Conservation (phyloP, 805 yeast genomes). For the Metschnikowia cerradonensis region DNA sequence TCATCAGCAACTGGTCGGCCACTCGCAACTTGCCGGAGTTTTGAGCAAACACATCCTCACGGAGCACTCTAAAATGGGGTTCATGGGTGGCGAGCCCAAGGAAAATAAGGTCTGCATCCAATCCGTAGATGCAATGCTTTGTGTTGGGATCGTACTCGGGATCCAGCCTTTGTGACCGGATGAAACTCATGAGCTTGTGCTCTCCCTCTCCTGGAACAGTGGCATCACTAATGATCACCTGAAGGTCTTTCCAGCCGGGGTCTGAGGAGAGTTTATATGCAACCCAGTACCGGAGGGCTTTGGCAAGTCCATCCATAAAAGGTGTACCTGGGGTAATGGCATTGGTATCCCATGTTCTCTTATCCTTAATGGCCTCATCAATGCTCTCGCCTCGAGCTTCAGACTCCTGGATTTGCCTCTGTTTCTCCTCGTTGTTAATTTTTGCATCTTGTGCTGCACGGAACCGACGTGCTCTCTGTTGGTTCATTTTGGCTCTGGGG, state of each 20-base stretch:
- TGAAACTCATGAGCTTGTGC: slow-evolving; percentile 95
- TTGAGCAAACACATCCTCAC: slow-evolving; percentile 96
- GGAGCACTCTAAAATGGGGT: slow-evolving; percentile 87
- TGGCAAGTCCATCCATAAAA: slow-evolving; percentile 87
- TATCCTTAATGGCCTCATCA: slow-evolving; percentile 68
- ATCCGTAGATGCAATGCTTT: slow-evolving; percentile 92
- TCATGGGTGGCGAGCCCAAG: slow-evolving; percentile 96
- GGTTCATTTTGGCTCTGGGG: slow-evolving; percentile 97
- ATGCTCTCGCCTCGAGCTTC: slow-evolving; percentile 68
- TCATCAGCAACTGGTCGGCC: slow-evolving; percentile 52
- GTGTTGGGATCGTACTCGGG: slow-evolving; percentile 90
- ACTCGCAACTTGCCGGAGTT: slow-evolving; percentile 45
- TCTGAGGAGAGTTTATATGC: slow-evolving; percentile 83
- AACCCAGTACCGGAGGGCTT: slow-evolving; percentile 83
- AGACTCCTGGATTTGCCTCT: slow-evolving; percentile 52
- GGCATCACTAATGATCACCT: slow-evolving; percentile 90
- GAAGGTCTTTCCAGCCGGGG: slow-evolving; percentile 89
- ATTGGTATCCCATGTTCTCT: slow-evolving; percentile 89
- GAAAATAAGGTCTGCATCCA: slow-evolving; percentile 96
- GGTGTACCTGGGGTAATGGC: slow-evolving; percentile 99
- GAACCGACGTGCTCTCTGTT: slow-evolving; percentile 90
- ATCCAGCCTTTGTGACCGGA: slow-evolving; percentile 83
- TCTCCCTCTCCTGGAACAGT: slow-evolving; percentile 99
- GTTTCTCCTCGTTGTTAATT: slow-evolving; percentile 68
- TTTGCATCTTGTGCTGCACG: slow-evolving; percentile 88